A percentile compares a stretch with the other conserved stretches of the same genome.
These are phyloP conservation scores for Eimeria acervulina DNA, from an alignment of 169 alveolate species.

Conservation along the genomic window DNA sequence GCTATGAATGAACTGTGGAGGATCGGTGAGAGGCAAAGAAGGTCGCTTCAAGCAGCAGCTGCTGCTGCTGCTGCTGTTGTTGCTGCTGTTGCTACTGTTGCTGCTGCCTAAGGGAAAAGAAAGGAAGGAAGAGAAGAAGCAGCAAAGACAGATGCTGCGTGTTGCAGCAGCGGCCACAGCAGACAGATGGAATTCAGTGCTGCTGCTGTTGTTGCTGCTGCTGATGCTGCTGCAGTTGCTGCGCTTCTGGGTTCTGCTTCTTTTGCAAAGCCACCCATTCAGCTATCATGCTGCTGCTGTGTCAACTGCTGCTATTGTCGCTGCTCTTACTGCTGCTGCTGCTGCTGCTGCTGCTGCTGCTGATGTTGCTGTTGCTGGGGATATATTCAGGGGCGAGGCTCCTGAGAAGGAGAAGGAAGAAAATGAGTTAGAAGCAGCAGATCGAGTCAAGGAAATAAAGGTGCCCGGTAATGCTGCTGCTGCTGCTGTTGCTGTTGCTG, in stretches of 20 bases:
- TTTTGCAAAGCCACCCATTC: no score
- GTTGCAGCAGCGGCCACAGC: no score
- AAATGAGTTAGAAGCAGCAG: background rate
- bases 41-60: no score
- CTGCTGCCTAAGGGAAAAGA: background rate
- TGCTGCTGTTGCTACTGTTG: background rate
- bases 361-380: background rate
- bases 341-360: no score
- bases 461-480: background rate
- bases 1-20: no score
- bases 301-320: background rate
- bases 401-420: background rate
- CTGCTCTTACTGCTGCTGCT: no score
- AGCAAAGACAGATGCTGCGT: background rate
- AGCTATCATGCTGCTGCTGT: no score
- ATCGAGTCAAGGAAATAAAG: background rate
- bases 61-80: conserved; percentile 1
- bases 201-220: background rate
- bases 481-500: background rate
- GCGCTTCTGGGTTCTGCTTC: background rate
- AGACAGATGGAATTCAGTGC: background rate
- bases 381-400: background rate
- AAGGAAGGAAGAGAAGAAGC: background rate
- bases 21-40: no score
- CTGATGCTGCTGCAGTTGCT: background rate